Conservation (phyloP, 2,329 filamentous ascomycete species). For the Bipolaris oryzae region DNA sequence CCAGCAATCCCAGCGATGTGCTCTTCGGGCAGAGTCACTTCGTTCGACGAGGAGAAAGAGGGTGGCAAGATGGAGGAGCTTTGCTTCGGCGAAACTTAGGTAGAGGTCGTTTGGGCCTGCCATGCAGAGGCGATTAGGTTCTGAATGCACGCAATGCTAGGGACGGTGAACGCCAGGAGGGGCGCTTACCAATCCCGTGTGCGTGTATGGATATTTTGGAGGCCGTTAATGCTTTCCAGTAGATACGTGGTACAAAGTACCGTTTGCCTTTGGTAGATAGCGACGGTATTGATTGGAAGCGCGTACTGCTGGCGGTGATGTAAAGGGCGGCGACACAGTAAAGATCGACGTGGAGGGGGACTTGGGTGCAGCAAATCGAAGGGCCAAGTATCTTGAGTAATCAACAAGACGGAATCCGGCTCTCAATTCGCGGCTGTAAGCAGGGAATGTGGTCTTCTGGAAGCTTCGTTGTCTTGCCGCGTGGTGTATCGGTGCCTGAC, state of each 20-base stretch:
- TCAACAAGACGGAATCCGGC: neutral
- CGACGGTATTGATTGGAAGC: neutral
- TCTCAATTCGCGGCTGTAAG: neutral
- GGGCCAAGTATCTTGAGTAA: neutral
- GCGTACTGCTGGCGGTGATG: neutral
- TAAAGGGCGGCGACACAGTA: neutral
- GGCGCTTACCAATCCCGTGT: conserved; percentile 24
- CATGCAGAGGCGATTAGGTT: conserved; percentile 36
- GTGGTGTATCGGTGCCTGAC: conserved; percentile 26
- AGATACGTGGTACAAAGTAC: neutral
- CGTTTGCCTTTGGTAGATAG: neutral
- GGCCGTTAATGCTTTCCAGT: neutral
- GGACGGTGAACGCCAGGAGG: conserved; percentile 20
- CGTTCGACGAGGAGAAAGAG: conserved; percentile 37
- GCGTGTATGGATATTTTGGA: neutral
- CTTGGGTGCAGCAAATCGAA: neutral
- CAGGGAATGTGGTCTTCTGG: conserved; percentile 22
- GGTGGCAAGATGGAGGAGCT: conserved; percentile 41
- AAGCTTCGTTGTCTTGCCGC: conserved; percentile 30
- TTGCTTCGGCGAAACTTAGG: conserved; percentile 40
- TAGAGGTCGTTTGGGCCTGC: conserved; percentile 40
- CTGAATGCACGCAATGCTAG: conserved; percentile 12
- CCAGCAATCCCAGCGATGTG: conserved; percentile 34
- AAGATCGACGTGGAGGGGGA: neutral
- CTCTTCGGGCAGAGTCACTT: conserved; percentile 34